Evolutionary conservation across 768 basidiomycete genomes (phyloP), one percentile per base, ranked within the genome.

Genomic region (Macrolepiota fuliginosa): DNA sequence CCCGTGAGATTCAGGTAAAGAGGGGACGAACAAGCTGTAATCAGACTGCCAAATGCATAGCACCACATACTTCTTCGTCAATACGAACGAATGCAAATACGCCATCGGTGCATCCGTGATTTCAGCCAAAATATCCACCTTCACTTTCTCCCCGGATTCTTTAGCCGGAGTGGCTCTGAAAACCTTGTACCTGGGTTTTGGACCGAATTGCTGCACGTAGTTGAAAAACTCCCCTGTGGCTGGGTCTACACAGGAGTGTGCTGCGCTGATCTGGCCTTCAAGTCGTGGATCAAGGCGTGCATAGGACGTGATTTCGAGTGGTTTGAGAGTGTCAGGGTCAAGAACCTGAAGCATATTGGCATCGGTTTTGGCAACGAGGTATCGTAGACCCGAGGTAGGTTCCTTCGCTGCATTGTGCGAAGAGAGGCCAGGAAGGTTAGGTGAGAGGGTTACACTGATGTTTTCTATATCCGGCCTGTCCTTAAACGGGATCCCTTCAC

Each of bases 31-130:
- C 58, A 52, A 17, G 19, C 39, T 27, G 12, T 53, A 60, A 40
- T 60, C 58, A 13, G 39, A 53, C 39, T 60, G 51, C 58, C 58
- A 60, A 3, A 53, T 39, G n/a, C 39, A 32, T 25, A 45, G 10
- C n/a, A 53, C 50, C n/a, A 53, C 40, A 35, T 53, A 60, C 22
- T 42, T 58, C 27, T 39, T 51, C 36, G 58, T 58, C 10, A 53
- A 6, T 9, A 19, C 58, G 42, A 60, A 60, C n/a, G 58, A 60
- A 11, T 60, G 58, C 17, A 60, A 15, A 53, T 60, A 60, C 39
- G 29, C 50, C 58, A 60, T 60, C 12, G 50, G 58, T 15, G 50
- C 50, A 36, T 60, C 51, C 17, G 39, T 53, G 22, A 60, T 60
- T 51, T 53, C 51, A 35, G 51, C 50, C 29, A 60, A 42, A 29